These are phyloP conservation scores for Decorospora gaudefroyi DNA, from an alignment of 2,329 filamentous ascomycete genomes.

Conservation along the genomic window DNA sequence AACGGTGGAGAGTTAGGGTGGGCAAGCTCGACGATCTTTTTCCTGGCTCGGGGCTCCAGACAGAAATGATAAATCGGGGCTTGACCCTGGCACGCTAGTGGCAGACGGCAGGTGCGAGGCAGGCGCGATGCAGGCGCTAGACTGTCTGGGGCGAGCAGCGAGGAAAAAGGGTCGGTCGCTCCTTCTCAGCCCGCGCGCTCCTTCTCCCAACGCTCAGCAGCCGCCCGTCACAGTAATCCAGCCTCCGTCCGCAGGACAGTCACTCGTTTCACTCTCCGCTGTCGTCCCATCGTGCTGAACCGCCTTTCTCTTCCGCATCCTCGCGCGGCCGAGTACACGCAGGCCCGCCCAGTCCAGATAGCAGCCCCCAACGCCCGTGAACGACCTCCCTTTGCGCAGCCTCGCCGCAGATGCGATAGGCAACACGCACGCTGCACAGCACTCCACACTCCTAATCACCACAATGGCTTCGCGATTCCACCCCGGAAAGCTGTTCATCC, in stretches of 20 bases:
- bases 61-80: slow-evolving; percentile 8
- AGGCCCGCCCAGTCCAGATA: slow-evolving; percentile 3
- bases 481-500: slow-evolving; percentile 52
- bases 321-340: slow-evolving; percentile 21
- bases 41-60: slow-evolving; percentile 12
- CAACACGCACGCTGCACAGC: slow-evolving; percentile 24
- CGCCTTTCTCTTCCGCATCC: slow-evolving; percentile 11
- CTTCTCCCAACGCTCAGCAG: slow-evolving; percentile 20
- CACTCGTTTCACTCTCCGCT: slow-evolving; percentile 36
- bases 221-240: slow-evolving; percentile 14
- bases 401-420: slow-evolving; percentile 42
- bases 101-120: slow-evolving; percentile 15
- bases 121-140: too few relatives aligned
- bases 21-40: slow-evolving; percentile 18
- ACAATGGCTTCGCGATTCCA: slow-evolving; percentile 50
- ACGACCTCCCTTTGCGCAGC: slow-evolving; percentile 3
- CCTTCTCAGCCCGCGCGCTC: slow-evolving; percentile 19
- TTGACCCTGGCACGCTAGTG: slow-evolving; percentile 13
- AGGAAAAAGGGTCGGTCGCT: slow-evolving; percentile 23
- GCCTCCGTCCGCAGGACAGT: slow-evolving; percentile 30
- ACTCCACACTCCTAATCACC: slow-evolving; percentile 16
- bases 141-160: slow-evolving; percentile 14
- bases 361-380: slow-evolving; percentile 8
- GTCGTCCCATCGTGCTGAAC: slow-evolving; percentile 11
- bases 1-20: not conserved